Percentiles rank a stretch among this genome's conserved stretches.
These are phyloP conservation scores for Raphanus raphanistrum DNA, from an alignment of 345 rosid genomes.

Conservation along the genomic window DNA sequence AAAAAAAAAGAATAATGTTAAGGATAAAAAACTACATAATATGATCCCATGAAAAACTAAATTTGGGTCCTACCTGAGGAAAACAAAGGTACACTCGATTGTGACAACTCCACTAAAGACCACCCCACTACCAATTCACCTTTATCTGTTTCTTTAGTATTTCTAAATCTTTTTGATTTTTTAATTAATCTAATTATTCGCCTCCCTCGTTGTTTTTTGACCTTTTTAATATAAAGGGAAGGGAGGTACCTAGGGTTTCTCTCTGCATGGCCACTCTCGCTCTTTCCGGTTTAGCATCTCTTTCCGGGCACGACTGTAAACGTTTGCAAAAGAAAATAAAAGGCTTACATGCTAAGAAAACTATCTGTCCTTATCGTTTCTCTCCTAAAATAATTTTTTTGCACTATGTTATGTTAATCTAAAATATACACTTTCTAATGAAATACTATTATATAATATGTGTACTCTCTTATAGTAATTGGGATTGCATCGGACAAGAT, in stretches of 20 bases:
- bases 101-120: slow-evolving; percentile 47
- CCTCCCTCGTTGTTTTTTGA: slow-evolving; percentile 24
- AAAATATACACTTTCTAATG: not conserved
- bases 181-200: slow-evolving; percentile 24
- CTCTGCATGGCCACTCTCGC: slow-evolving; percentile 44
- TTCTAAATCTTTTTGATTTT: slow-evolving; percentile 23
- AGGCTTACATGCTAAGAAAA: slow-evolving; percentile 41
- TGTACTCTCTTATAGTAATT: not conserved
- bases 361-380: slow-evolving; percentile 28
- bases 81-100: slow-evolving; percentile 47
- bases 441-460: not conserved
- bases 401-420: not conserved
- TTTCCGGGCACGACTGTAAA: slow-evolving; percentile 28
- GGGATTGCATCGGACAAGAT: slow-evolving; percentile 25
- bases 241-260: slow-evolving; percentile 36
- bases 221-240: slow-evolving; percentile 24
- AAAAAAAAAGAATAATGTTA: too few relatives aligned
- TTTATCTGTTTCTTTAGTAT: slow-evolving; percentile 33
- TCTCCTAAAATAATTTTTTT: slow-evolving; percentile 5
- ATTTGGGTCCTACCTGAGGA: slow-evolving; percentile 30
- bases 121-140: slow-evolving; percentile 42
- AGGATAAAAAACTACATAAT: not conserved
- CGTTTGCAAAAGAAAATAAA: slow-evolving; percentile 19
- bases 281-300: slow-evolving; percentile 18
- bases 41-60: slow-evolving; percentile 25